phyloP scores from a whole-genome alignment of 148 eudicot species.

The Cornus controversa region DNA sequence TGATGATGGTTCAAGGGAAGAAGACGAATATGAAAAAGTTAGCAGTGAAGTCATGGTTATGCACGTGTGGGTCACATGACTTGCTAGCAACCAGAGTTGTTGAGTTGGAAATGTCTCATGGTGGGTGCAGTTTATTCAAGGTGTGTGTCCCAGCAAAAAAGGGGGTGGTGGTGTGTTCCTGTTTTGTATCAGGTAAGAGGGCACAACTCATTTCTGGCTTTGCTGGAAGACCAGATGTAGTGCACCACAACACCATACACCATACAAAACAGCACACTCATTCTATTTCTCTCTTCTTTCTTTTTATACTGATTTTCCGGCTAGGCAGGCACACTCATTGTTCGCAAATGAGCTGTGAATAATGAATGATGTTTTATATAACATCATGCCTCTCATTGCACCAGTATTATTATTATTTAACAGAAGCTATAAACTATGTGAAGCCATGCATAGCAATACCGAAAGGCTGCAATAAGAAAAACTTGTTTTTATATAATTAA shows the following conservation, averaged over 20 bases:
- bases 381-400: neutral
- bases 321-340: too few species aligned
- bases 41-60: neutral
- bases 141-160: neutral
- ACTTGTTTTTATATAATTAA: neutral
- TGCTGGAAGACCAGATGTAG: neutral
- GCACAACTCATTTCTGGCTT: neutral
- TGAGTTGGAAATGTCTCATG: constrained; percentile 14
- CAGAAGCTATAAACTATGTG: neutral
- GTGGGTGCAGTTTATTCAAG: neutral
- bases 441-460: neutral
- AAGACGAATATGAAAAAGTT: neutral
- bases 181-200: neutral
- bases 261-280: neutral
- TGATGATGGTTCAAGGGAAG: constrained; percentile 4
- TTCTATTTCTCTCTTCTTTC: too few species aligned
- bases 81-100: neutral
- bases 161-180: neutral
- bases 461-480: too few species aligned
- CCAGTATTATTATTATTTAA: neutral
- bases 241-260: neutral
- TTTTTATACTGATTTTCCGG: neutral
- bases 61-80: constrained; percentile 15
- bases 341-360: too few species aligned
- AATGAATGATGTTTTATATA: neutral